These are phyloP conservation scores for Daldinia grandis DNA, from an alignment of 495 filamentous ascomycete genomes.

Conservation along the genomic window DNA sequence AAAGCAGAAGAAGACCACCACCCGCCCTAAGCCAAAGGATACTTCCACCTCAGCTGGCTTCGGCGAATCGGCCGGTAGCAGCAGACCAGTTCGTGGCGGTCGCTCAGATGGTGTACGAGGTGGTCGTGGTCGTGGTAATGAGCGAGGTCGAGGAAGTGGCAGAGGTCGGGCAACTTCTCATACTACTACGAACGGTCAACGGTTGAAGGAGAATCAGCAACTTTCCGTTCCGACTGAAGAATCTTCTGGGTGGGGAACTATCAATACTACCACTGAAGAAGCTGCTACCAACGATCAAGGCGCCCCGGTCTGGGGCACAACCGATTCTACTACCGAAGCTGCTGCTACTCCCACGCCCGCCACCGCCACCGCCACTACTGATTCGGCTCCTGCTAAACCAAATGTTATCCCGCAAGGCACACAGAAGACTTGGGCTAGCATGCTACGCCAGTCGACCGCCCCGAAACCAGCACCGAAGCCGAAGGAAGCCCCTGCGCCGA, in stretches of 20 bases:
- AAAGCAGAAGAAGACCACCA: constrained; percentile 85
- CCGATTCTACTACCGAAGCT: constrained; percentile 37
- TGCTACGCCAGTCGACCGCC: constrained; percentile 57
- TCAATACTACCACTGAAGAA: constrained; percentile 48
- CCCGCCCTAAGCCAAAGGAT: constrained; percentile 85
- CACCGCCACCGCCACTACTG: constrained; percentile 29
- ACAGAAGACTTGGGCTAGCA: constrained; percentile 67
- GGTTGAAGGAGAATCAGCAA: constrained; percentile 56
- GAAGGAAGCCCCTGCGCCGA: constrained; percentile 53
- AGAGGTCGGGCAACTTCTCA: constrained; percentile 70
- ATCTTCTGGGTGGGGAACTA: constrained; percentile 50
- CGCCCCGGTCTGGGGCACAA: constrained; percentile 31
- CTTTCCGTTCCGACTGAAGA: constrained; percentile 61
- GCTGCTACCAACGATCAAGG: constrained; percentile 39
- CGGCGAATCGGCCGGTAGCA: constrained; percentile 57
- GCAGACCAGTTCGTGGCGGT: constrained; percentile 63
- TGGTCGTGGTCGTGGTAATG: constrained; percentile 62
- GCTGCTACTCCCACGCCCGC: constrained; percentile 36
- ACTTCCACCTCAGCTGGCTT: constrained; percentile 61
- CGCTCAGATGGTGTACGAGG: constrained; percentile 77
- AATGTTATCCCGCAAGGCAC: constrained; percentile 46
- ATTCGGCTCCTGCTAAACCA: constrained; percentile 44
- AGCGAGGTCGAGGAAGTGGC: constrained; percentile 42
- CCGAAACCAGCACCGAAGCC: constrained; percentile 56
- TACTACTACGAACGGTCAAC: constrained; percentile 60